Evolutionary conservation across 2,329 filamentous ascomycete species (phyloP).

Genomic region (Hymenoscyphus occultus): DNA sequence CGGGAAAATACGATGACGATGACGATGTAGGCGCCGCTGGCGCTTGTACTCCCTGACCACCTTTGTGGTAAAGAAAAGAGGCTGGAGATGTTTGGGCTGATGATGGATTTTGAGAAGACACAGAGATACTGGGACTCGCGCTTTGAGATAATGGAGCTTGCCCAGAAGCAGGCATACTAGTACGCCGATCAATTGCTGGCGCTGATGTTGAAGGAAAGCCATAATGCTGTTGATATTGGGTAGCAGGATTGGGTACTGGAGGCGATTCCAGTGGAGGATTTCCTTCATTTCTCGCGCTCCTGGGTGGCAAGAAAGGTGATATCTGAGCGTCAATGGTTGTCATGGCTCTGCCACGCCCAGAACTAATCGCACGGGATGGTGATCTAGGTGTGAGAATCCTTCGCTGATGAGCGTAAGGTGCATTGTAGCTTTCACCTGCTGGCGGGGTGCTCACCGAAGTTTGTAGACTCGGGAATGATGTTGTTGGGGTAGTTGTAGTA

Average conservation of each 20-base stretch:
- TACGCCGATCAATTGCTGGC: conserved; percentile 36
- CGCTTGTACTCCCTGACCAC: conserved; percentile 20
- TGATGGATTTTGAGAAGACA: conserved; percentile 45
- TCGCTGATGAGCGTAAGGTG: conserved; percentile 30
- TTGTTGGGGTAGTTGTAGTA: conserved; percentile 20
- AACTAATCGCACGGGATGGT: conserved; percentile 53
- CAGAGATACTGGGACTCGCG: conserved; percentile 46
- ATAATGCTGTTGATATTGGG: conserved; percentile 28
- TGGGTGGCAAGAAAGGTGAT: conserved; percentile 45
- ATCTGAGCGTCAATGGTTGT: conserved; percentile 48
- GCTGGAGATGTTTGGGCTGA: conserved; percentile 41
- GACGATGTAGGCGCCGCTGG: conserved; percentile 19
- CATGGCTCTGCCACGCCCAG: conserved; percentile 44
- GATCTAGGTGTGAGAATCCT: conserved; percentile 36
- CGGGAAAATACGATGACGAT: conserved; percentile 32
- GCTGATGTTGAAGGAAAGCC: conserved; percentile 41
- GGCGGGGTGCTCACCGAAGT: conserved; percentile 23
- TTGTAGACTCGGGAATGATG: conserved; percentile 26
- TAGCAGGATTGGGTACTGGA: conserved; percentile 40
- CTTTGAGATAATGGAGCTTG: conserved; percentile 38
- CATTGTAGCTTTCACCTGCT: conserved; percentile 23
- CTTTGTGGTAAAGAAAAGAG: conserved; percentile 30
- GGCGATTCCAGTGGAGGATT: conserved; percentile 42
- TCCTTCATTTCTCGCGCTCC: conserved; percentile 41
- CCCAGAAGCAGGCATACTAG: conserved; percentile 38